Evolutionary conservation across 345 rosid genomes (phyloP).

Genomic region (Theobroma cacao): DNA sequence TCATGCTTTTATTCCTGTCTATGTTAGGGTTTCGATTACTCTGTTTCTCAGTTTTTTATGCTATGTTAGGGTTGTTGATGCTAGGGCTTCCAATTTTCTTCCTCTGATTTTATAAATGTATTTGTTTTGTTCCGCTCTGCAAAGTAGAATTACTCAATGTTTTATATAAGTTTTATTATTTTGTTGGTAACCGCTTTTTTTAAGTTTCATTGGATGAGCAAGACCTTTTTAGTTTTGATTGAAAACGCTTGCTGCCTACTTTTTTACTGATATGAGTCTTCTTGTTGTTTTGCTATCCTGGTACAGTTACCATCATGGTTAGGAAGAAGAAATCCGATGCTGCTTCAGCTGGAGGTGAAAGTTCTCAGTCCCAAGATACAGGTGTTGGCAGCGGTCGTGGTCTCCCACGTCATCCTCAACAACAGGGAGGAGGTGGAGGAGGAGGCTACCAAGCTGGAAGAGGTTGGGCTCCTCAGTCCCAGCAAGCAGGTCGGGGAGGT

Average conservation of each 20-base stretch:
- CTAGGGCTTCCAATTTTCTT: not conserved
- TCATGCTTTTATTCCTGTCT: not conserved
- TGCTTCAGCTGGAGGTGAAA: slow-evolving; percentile 61
- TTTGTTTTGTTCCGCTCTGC: not conserved
- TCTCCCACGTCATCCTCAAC: slow-evolving; percentile 40
- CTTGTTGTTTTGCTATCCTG: not conserved
- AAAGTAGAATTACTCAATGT: not conserved
- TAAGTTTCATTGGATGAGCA: not conserved
- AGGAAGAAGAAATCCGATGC: slow-evolving; percentile 70
- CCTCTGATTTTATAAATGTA: not conserved
- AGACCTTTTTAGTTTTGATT: not conserved
- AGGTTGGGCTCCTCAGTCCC: slow-evolving; percentile 53
- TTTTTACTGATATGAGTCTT: not conserved
- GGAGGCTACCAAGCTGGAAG: slow-evolving; percentile 58
- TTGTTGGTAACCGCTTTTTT: not conserved
- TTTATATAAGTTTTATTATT: not conserved
- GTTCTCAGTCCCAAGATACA: slow-evolving; percentile 58
- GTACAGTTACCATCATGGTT: slow-evolving; percentile 52
- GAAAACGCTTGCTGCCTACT: not conserved
- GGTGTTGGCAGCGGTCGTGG: slow-evolving; percentile 48
- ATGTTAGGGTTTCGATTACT: not conserved
- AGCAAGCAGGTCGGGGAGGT: slow-evolving; percentile 61
- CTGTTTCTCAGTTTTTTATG: not conserved
- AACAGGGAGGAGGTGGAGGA: slow-evolving; percentile 41
- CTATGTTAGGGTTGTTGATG: not conserved